phyloP scores from a whole-genome alignment of 2,329 filamentous ascomycete genomes.

The Colletotrichum sp. region DNA sequence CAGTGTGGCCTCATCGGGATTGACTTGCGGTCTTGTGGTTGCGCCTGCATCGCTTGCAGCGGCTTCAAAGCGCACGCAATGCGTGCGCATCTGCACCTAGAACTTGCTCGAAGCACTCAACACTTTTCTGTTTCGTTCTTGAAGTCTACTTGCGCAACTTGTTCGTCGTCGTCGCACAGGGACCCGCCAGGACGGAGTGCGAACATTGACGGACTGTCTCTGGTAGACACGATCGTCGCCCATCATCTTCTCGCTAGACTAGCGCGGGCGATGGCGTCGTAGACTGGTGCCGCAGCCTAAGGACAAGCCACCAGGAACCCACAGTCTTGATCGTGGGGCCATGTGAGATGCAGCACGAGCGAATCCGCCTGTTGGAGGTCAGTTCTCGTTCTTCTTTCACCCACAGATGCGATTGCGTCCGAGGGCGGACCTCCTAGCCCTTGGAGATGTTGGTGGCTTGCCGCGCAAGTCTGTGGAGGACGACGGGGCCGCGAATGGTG shows the following conservation, averaged over 20 bases:
- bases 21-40: background rate
- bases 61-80: background rate
- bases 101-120: slow-evolving; percentile 10
- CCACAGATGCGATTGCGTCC: background rate
- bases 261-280: slow-evolving; percentile 2
- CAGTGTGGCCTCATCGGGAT: slow-evolving; percentile 3
- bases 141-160: background rate
- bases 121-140: background rate
- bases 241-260: slow-evolving; percentile 3
- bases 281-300: background rate
- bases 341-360: slow-evolving; percentile 7
- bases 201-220: background rate
- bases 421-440: background rate
- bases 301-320: slow-evolving; percentile 6
- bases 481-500: background rate
- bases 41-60: slow-evolving; percentile 4
- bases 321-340: slow-evolving; percentile 6
- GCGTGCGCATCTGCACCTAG: slow-evolving; percentile 9
- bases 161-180: background rate
- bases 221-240: background rate
- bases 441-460: slow-evolving; percentile 10
- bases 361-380: background rate
- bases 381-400: background rate
- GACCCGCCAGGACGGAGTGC: background rate
- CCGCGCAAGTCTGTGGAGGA: background rate